Evolutionary conservation across 768 basidiomycete genomes (phyloP).

Genomic region (Clitopilus hobsonii): DNA sequence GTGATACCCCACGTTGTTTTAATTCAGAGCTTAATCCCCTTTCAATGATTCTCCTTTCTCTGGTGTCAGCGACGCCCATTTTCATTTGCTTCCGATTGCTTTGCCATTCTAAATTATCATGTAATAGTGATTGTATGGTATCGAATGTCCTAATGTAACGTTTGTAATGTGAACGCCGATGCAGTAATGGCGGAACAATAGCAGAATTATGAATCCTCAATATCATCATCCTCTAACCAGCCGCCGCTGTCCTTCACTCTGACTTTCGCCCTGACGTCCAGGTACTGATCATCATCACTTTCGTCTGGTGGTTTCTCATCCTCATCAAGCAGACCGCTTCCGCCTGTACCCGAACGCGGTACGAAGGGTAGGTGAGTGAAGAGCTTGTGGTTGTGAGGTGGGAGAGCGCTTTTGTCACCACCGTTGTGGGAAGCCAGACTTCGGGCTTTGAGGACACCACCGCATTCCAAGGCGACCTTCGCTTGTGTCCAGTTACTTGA

Average conservation of each 20-base stretch:
- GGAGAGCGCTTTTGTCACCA: slow-evolving; percentile 8
- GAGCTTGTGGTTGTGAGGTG: slow-evolving; percentile 32
- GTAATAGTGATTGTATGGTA: too few species aligned
- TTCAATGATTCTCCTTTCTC: too few species aligned
- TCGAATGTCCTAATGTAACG: too few species aligned
- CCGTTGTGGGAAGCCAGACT: slow-evolving; percentile 26
- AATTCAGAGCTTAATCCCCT: too few species aligned
- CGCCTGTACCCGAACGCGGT: slow-evolving; percentile 25
- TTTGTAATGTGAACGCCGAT: too few species aligned
- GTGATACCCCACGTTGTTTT: too few species aligned
- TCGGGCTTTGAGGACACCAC: slow-evolving; percentile 51
- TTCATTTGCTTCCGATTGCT: too few species aligned
- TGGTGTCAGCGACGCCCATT: too few species aligned
- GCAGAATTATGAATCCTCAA: slow-evolving; percentile 46
- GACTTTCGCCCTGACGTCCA: slow-evolving; percentile 18
- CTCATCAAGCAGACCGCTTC: slow-evolving; percentile 28
- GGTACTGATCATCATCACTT: slow-evolving; percentile 21
- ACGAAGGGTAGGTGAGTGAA: slow-evolving; percentile 54
- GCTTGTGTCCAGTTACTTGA: slow-evolving; percentile 45
- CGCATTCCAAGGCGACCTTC: slow-evolving; percentile 53
- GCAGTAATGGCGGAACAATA: too few species aligned
- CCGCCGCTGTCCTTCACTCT: slow-evolving; percentile 33
- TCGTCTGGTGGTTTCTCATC: slow-evolving; percentile 19
- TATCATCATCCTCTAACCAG: slow-evolving; percentile 59
- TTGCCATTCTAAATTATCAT: too few species aligned